Conservation (phyloP, 2,329 filamentous ascomycete genomes). For the Fusarium udum region DNA sequence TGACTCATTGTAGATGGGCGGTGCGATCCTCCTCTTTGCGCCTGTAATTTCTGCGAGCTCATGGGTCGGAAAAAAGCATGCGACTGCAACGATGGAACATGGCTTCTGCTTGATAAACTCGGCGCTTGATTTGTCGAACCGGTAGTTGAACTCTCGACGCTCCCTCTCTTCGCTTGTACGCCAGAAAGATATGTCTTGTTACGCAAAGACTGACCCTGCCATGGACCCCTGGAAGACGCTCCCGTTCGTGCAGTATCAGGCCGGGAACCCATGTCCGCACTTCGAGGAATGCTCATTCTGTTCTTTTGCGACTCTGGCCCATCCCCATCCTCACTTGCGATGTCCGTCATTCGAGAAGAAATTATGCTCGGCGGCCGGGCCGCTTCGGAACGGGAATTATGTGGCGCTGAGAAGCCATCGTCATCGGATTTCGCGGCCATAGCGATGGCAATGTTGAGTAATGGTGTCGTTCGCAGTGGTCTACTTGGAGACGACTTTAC, state of each 20-base stretch:
- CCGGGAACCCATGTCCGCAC: conserved; percentile 59
- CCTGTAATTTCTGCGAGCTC: conserved; percentile 94
- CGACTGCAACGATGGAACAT: conserved; percentile 88
- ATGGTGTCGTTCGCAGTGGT: conserved; percentile 28
- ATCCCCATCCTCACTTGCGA: conserved; percentile 65
- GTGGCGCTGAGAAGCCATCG: conserved; percentile 51
- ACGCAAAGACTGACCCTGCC: conserved; percentile 66
- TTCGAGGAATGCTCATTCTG: conserved; percentile 46
- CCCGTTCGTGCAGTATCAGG: conserved; percentile 65
- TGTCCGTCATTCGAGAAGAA: conserved; percentile 77
- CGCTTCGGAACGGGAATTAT: conserved; percentile 53
- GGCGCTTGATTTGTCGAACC: conserved; percentile 60
- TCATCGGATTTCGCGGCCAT: conserved; percentile 53
- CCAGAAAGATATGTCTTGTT: conserved; percentile 54
- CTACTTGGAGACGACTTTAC: conserved; percentile 23
- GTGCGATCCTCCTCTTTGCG: conserved; percentile 74
- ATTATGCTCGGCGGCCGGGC: conserved; percentile 71
- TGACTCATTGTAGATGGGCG: conserved; percentile 56
- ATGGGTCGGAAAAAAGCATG: conserved; percentile 96
- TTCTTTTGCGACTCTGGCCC: conserved; percentile 49
- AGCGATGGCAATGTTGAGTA: conserved; percentile 28
- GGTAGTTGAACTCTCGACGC: conserved; percentile 55
- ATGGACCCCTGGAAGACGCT: conserved; percentile 54
- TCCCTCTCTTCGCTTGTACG: conserved; percentile 57
- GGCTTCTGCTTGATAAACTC: conserved; percentile 80